Conservation (phyloP, 768 basidiomycete species). For the Suillus sp. region DNA sequence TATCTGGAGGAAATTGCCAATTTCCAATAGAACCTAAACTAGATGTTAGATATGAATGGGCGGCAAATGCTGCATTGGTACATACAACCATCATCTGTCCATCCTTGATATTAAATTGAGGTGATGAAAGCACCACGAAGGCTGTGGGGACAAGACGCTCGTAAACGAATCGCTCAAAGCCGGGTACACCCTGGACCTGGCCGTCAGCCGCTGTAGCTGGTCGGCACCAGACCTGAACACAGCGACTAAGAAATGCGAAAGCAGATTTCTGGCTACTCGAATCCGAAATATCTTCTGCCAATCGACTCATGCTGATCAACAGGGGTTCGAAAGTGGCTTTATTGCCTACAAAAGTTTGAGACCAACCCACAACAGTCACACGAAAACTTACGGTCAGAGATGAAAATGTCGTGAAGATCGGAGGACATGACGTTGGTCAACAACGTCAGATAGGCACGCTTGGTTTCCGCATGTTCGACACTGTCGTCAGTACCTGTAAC, state of each 20-base stretch:
- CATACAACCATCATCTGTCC: slow-evolving; percentile 78
- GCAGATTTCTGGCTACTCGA: slow-evolving; percentile 76
- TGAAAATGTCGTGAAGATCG: slow-evolving; percentile 82
- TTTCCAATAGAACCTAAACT: slow-evolving; percentile 81
- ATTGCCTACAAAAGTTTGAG: slow-evolving; percentile 49
- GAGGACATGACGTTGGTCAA: slow-evolving; percentile 79
- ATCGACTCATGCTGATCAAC: slow-evolving; percentile 68
- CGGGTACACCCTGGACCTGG: slow-evolving; percentile 61
- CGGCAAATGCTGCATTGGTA: neutral
- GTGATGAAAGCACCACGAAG: no score
- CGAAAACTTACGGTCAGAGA: slow-evolving; percentile 68
- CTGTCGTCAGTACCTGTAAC: slow-evolving; percentile 87
- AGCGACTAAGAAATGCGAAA: slow-evolving; percentile 73
- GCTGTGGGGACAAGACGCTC: no score
- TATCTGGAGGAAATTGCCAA: slow-evolving; percentile 80
- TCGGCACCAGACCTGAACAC: slow-evolving; percentile 69
- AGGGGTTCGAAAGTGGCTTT: slow-evolving; percentile 67
- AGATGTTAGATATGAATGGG: neutral
- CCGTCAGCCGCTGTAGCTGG: slow-evolving; percentile 37
- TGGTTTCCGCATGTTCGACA: slow-evolving; percentile 75
- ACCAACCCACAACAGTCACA: slow-evolving; percentile 27
- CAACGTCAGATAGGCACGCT: slow-evolving; percentile 84
- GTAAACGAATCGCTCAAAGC: slow-evolving; percentile 92
- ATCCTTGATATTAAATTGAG: slow-evolving; percentile 86
- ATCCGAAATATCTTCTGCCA: slow-evolving; percentile 80